phyloP scores from a whole-genome alignment of 306 rosid species.

The Begonia fuchsioides region DNA sequence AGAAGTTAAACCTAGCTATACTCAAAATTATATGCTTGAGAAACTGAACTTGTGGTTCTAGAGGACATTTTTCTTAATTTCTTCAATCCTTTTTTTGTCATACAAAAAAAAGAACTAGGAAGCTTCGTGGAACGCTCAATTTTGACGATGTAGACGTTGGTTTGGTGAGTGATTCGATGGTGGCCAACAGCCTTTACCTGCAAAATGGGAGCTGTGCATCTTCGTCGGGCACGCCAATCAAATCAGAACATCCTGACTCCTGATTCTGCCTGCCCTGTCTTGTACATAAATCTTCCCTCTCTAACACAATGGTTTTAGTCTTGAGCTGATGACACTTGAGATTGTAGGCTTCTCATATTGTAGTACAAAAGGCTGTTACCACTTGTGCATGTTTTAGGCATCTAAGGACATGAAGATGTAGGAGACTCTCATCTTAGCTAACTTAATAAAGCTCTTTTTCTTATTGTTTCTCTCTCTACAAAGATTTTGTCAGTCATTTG shows the following conservation, averaged over 20 bases:
- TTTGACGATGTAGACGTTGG: too few relatives aligned
- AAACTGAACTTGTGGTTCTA: too few relatives aligned
- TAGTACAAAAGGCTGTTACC: conserved; percentile 60
- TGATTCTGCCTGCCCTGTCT: conserved; percentile 18
- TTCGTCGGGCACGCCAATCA: conserved; percentile 59
- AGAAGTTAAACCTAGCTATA: too few relatives aligned
- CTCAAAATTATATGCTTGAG: too few relatives aligned
- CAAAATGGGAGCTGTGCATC: conserved; percentile 76
- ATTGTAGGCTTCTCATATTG: conserved; percentile 39
- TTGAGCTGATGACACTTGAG: conserved; percentile 28
- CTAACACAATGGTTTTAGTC: not conserved
- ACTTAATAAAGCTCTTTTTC: not conserved
- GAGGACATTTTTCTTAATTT: too few relatives aligned
- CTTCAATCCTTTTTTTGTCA: too few relatives aligned
- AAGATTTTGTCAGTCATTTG: too few relatives aligned
- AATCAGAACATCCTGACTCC: conserved; percentile 70
- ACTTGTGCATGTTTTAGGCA: conserved; percentile 14
- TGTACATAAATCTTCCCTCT: conserved; percentile 13
- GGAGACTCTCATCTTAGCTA: not conserved
- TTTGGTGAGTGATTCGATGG: conserved; percentile 86
- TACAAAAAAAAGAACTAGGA: too few relatives aligned
- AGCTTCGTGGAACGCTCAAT: too few relatives aligned
- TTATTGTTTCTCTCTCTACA: too few relatives aligned
- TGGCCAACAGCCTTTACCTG: conserved; percentile 82
- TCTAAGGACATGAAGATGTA: not conserved